Conservation (phyloP, 2,329 filamentous ascomycete species). For the Plectosphaerella plurivora region DNA sequence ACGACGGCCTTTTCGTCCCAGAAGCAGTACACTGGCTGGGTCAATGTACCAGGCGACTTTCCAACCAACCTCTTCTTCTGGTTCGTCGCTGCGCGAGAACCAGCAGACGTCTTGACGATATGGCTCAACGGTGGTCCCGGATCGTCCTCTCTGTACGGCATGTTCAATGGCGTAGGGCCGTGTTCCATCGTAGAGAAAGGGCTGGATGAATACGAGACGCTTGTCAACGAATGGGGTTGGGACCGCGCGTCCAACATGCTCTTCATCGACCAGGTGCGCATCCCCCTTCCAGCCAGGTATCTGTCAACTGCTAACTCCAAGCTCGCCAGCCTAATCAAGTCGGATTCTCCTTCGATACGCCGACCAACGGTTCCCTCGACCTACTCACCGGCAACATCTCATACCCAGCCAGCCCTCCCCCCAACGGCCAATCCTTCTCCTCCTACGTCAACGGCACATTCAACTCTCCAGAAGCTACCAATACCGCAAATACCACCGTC, state of each 20-base stretch:
- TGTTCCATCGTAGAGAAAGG: conserved; percentile 45
- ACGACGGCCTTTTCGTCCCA: conserved; percentile 60
- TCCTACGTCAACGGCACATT: conserved; percentile 61
- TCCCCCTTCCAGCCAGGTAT: background rate
- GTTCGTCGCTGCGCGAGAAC: conserved; percentile 41
- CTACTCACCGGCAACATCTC: conserved; percentile 35
- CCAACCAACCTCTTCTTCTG: conserved; percentile 49
- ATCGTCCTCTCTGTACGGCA: conserved; percentile 58
- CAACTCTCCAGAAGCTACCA: conserved; percentile 42
- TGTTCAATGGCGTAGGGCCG: conserved; percentile 57
- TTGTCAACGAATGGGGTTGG: conserved; percentile 60
- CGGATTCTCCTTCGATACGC: conserved; percentile 62
- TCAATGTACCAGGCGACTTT: conserved; percentile 53
- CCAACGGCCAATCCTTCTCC: conserved; percentile 18
- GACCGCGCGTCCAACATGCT: conserved; percentile 52
- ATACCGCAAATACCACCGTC: conserved; percentile 51
- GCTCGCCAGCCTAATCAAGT: conserved; percentile 60
- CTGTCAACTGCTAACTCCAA: conserved; percentile 17
- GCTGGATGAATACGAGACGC: conserved; percentile 46
- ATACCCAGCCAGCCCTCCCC: conserved; percentile 21
- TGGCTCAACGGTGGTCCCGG: conserved; percentile 68
- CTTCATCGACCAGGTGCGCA: conserved; percentile 50
- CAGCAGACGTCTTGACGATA: conserved; percentile 43
- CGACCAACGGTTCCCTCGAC: conserved; percentile 56
- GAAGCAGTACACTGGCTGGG: conserved; percentile 68